Evolutionary conservation across 441 rosid genomes (phyloP).

Genomic region (Euphorbia schlechtendalii): DNA sequence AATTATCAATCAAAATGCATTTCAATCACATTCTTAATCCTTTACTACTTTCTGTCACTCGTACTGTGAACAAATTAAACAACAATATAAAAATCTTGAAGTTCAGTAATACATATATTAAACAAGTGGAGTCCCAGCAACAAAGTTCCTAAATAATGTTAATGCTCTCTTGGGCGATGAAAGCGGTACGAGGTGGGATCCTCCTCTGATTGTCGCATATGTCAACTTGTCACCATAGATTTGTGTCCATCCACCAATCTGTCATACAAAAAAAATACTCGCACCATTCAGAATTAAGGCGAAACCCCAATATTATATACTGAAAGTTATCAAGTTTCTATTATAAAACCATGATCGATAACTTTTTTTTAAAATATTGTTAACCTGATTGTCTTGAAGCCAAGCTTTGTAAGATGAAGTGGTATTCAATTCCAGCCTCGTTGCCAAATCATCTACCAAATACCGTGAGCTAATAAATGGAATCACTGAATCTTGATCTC

Average conservation of each 20-base stretch:
- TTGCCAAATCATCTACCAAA: slow-evolving; percentile 31
- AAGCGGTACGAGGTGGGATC: slow-evolving; percentile 41
- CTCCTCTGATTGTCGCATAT: slow-evolving; percentile 52
- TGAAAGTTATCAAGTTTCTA: no score
- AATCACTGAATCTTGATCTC: slow-evolving; percentile 47
- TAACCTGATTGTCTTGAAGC: slow-evolving; percentile 40
- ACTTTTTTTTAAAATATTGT: no score
- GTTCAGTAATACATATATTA: background rate
- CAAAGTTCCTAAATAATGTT: slow-evolving; percentile 8
- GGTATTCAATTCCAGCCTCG: slow-evolving; percentile 28
- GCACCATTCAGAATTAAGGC: no score
- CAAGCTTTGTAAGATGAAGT: slow-evolving; percentile 39
- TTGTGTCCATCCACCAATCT: slow-evolving; percentile 51
- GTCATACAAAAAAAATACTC: no score
- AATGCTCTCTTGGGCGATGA: slow-evolving; percentile 35
- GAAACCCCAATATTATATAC: no score
- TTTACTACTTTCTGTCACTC: no score
- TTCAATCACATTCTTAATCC: no score
- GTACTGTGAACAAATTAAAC: no score
- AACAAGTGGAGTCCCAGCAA: slow-evolving; percentile 13
- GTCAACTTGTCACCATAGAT: slow-evolving; percentile 30
- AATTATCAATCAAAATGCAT: no score
- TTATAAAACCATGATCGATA: no score
- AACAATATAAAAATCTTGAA: no score
- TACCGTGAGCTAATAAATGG: slow-evolving; percentile 39